Evolutionary conservation across 352 stramenopile species (phyloP), one percentile per base, ranked within the genome.

Genomic region (Hyaloperonospora brassicae): DNA sequence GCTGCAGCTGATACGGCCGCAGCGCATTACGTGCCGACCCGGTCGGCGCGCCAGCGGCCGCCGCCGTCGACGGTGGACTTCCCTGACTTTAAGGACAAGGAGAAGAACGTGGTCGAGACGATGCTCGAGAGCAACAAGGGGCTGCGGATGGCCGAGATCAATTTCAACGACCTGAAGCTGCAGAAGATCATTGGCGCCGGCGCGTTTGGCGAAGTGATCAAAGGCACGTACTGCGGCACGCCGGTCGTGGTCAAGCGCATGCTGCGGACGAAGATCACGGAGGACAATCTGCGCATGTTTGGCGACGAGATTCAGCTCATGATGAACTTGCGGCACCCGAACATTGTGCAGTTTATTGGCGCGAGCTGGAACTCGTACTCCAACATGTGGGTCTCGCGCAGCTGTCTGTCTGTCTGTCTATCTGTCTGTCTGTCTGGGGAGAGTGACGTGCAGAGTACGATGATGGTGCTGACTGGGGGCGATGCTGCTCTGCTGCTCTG

Each of bases 361-460:
- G 84, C 84, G 40, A 93, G 82, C 75, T 94, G 84, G 84, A 93
- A 94, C 76, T 93, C 82, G 59, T 93, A 93, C 72, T 94, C 84
- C 25, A 94, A 94, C 59, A 93, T 94, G 84, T 94, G 76, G 52
- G 79, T 79, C 17, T 17, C 17, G 4, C 5, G 23, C n/a, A 9
- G 17, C 7, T 38, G 43, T 5, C 8, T 34, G 27, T 9, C 17
- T 17, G 17, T 17, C 17, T 17, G 17, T 17, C 17, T 17, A 17
- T 17, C 17, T 17, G 17, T 17, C 17, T 17, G 17, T 17, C 17
- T 17, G 17, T 17, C 17, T 17, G 17, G 17, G 17, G 17, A 17
- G 17, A 9, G 27, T 34, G 27, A 38, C 14, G 24, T 40, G 27
- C 14, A n/a, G 8, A 31, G 21, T 22, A 25, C 13, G 45, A 23